Percentiles rank a stretch among this genome's conserved stretches.
Evolutionary conservation across 1,284 basidiomycete genomes (phyloP).

Genomic region (Entoloma clypeatum): DNA sequence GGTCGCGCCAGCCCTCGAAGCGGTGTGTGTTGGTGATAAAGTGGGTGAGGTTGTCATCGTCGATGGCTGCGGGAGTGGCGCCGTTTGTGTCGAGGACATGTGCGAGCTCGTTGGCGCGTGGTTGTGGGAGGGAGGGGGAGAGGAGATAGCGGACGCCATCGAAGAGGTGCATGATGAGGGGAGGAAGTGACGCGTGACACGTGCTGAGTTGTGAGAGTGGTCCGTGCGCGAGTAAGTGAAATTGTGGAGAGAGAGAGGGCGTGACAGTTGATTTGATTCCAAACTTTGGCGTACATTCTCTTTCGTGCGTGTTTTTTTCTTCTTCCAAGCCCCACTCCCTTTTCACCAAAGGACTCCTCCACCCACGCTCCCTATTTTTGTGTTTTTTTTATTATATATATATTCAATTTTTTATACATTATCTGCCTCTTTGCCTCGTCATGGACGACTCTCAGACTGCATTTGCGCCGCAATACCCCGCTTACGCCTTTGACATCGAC

Average conservation of each 20-base stretch:
- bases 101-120: constrained; percentile 24
- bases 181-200: constrained; percentile 17
- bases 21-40: constrained; percentile 50
- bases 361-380: constrained; percentile 25
- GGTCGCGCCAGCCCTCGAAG: constrained; percentile 50
- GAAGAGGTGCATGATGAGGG: constrained; percentile 26
- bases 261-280: too few relatives aligned
- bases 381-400: constrained; percentile 34
- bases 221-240: too few relatives aligned
- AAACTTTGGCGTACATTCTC: too few relatives aligned
- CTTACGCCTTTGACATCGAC: constrained; percentile 72
- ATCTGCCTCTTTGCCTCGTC: constrained; percentile 25
- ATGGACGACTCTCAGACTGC: constrained; percentile 75
- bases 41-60: constrained; percentile 35
- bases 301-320: constrained; percentile 44
- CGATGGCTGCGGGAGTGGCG: constrained; percentile 18
- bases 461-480: constrained; percentile 62
- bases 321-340: constrained; percentile 35
- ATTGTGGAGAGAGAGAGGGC: too few relatives aligned
- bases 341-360: constrained; percentile 11
- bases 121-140: constrained; percentile 25
- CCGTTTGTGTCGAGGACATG: constrained; percentile 26
- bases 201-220: too few relatives aligned
- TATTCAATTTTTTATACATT: constrained; percentile 34
- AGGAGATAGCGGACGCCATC: constrained; percentile 25